Conservation (phyloP, 139 green algal genomes). For the Micractinium conductrix region DNA sequence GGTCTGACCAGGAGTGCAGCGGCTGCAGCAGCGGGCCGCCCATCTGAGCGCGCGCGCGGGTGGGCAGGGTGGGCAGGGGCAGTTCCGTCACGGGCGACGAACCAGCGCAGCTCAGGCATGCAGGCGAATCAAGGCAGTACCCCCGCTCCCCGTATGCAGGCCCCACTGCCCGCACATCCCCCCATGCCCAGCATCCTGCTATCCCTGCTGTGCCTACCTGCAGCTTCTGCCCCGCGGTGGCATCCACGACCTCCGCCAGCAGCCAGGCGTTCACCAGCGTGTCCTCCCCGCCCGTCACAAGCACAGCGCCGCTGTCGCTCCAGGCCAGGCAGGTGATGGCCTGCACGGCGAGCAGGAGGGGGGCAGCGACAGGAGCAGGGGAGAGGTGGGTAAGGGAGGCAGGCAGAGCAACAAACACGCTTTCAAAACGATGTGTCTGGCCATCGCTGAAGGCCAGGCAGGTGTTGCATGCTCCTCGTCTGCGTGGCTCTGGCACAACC, state of each 20-base stretch:
- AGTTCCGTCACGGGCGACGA: too few relatives aligned
- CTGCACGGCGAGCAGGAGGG: constrained; percentile 34
- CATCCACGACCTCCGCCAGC: constrained; percentile 78
- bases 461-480: neutral
- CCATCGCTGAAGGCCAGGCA: neutral
- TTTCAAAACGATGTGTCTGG: neutral
- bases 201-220: constrained; percentile 4
- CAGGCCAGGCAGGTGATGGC: constrained; percentile 77
- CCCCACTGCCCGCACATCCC: neutral
- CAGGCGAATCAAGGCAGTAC: too few relatives aligned
- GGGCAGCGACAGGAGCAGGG: neutral
- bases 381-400: neutral
- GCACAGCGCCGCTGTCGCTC: constrained; percentile 60
- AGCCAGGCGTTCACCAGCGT: constrained; percentile 81
- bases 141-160: too few relatives aligned
- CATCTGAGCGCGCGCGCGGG: constrained; percentile 19
- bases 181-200: neutral
- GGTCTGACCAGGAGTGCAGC: constrained; percentile 83
- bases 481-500: neutral
- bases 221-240: constrained; percentile 31
- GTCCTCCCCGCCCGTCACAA: constrained; percentile 87
- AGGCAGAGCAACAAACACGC: too few relatives aligned
- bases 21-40: constrained; percentile 47
- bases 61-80: too few relatives aligned
- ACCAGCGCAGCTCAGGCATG: too few relatives aligned